Conservation (phyloP, 108 stramenopile species). For the Nitzschia sp. region DNA sequence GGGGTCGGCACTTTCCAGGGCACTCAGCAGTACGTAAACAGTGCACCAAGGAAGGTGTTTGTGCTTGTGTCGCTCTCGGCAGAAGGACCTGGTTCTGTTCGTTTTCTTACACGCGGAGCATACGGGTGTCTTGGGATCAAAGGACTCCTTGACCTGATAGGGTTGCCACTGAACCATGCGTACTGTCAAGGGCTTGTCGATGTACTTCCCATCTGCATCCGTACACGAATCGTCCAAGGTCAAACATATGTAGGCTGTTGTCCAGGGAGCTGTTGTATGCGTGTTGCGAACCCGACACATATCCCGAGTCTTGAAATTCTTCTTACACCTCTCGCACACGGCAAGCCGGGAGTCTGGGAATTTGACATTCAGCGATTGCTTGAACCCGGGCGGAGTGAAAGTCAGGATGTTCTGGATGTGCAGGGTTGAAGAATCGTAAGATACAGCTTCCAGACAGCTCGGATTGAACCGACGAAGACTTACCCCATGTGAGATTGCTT, state of each 20-base stretch:
- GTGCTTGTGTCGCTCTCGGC: conserved; percentile 70
- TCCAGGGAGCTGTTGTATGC: conserved; percentile 79
- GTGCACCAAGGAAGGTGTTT: conserved; percentile 76
- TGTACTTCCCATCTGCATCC: conserved; percentile 59
- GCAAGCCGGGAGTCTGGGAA: conserved; percentile 80
- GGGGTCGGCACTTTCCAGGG: conserved; percentile 49
- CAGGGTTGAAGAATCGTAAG: background rate
- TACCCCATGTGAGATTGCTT: conserved; percentile 61
- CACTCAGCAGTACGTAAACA: conserved; percentile 61
- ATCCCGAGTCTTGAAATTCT: conserved; percentile 86
- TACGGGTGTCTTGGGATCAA: conserved; percentile 62
- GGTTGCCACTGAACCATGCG: conserved; percentile 70
- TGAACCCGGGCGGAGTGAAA: conserved; percentile 77
- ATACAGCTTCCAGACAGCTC: background rate
- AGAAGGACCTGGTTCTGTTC: conserved; percentile 67
- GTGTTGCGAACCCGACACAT: conserved; percentile 78
- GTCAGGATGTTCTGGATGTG: conserved; percentile 47
- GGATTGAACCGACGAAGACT: conserved; percentile 8
- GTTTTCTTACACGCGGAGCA: conserved; percentile 77
- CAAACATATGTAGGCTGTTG: conserved; percentile 77
- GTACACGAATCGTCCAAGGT: conserved; percentile 71
- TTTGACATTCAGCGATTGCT: conserved; percentile 72
- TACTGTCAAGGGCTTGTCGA: conserved; percentile 61
- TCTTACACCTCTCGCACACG: conserved; percentile 85
- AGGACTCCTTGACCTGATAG: conserved; percentile 45